These are phyloP conservation scores for Medicago arabica DNA, from an alignment of 306 rosid species.

Conservation along the genomic window DNA sequence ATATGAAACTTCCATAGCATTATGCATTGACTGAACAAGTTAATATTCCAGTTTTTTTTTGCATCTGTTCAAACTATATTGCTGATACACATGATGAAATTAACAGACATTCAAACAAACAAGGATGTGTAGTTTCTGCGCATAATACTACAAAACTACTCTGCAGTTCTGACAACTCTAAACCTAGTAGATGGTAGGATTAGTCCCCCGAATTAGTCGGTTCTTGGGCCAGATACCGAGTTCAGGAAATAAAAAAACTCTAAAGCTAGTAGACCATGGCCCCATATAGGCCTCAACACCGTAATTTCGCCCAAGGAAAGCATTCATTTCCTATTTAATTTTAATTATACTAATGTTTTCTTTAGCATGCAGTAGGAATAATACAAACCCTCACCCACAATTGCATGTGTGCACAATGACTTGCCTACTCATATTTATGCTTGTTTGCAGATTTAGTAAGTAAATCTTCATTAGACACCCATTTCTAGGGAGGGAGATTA, in stretches of 20 bases:
- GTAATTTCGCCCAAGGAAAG: not conserved
- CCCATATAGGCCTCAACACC: conserved; percentile 21
- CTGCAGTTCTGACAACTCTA: not conserved
- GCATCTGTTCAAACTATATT: conserved; percentile 30
- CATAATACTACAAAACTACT: conserved; percentile 20
- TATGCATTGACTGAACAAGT: conserved; percentile 29
- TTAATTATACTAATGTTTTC: conserved; percentile 14
- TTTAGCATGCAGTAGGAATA: conserved; percentile 20
- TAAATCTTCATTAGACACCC: conserved; percentile 15
- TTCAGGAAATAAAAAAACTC: not conserved
- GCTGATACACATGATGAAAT: conserved; percentile 7
- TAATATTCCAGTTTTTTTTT: conserved; percentile 35
- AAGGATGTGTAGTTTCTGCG: conserved; percentile 17
- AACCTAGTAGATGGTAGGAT: not conserved
- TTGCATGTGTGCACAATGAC: not conserved
- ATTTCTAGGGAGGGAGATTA: conserved; percentile 13
- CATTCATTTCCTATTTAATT: conserved; percentile 28
- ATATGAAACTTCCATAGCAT: conserved; percentile 31
- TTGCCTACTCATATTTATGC: conserved; percentile 29
- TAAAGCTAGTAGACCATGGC: conserved; percentile 17
- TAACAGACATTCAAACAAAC: conserved; percentile 26
- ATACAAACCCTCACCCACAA: conserved; percentile 15
- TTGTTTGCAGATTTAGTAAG: not conserved
- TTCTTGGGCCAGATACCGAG: too few species aligned
- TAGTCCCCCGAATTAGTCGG: too few species aligned